Conservation (phyloP, 768 basidiomycete genomes). For the Suillus ampliporus region DNA sequence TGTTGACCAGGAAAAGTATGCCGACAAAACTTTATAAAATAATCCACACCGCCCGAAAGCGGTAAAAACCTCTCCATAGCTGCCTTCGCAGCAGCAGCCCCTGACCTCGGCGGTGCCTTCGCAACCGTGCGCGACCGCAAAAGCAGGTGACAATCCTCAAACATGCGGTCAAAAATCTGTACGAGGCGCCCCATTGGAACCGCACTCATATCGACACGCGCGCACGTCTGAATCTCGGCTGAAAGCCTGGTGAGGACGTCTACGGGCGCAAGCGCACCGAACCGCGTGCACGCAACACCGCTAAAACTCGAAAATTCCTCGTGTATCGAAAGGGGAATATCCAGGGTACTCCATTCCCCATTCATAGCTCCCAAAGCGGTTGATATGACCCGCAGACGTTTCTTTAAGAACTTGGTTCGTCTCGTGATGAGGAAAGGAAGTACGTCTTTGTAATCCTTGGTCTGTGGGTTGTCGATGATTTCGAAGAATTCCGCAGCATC, state of each 20-base stretch:
- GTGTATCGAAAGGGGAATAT: not conserved
- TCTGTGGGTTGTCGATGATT: not conserved
- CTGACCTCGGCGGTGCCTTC: not conserved
- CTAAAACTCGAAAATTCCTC: conserved; percentile 3
- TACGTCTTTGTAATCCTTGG: conserved; percentile 3
- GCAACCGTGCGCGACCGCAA: not conserved
- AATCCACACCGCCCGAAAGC: conserved; percentile 2
- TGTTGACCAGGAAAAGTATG: not conserved
- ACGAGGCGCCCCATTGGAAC: not conserved
- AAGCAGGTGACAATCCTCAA: conserved; percentile 1
- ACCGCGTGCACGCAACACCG: not conserved
- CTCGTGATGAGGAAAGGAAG: conserved; percentile 6
- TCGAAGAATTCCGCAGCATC: conserved; percentile 1
- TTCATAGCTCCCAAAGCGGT: not conserved
- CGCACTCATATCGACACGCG: not conserved
- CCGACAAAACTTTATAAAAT: conserved; percentile 5
- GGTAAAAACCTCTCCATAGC: conserved; percentile 4
- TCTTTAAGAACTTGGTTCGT: conserved; percentile 2
- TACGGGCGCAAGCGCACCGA: not conserved
- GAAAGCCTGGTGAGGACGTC: not conserved
- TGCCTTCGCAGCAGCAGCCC: not conserved
- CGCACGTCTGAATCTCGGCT: not conserved
- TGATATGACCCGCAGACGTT: not conserved
- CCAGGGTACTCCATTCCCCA: not conserved
- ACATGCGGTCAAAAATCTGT: not conserved